A percentile compares a stretch with the other conserved stretches of the same genome.
Conservation (phyloP, 2,329 filamentous ascomycete genomes). For the Hortaea werneckii region DNA sequence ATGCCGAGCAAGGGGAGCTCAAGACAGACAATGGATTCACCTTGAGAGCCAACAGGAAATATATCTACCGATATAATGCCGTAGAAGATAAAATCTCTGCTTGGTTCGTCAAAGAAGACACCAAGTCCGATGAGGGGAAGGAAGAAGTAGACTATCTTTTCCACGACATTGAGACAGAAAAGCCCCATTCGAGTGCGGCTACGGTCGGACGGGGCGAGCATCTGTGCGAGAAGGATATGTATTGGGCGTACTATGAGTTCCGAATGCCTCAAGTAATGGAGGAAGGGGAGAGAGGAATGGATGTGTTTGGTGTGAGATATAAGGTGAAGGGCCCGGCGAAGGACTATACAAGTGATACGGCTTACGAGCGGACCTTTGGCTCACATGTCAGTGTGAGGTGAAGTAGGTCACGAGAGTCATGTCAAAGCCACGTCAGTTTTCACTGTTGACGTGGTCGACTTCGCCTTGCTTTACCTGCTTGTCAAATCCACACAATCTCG, state of each 20-base stretch:
- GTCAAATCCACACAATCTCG: too few species aligned
- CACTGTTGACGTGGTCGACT: too few species aligned
- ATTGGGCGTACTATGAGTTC: conserved; percentile 62
- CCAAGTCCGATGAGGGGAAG: conserved; percentile 30
- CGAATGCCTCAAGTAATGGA: conserved; percentile 22
- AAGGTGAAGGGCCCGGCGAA: conserved; percentile 29
- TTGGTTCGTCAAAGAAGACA: conserved; percentile 65
- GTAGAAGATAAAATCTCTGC: conserved; percentile 54
- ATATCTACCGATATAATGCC: conserved; percentile 63
- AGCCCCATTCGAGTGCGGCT: conserved; percentile 21
- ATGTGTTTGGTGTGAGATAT: conserved; percentile 27
- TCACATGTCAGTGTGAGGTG: conserved; percentile 1
- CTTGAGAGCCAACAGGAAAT: conserved; percentile 56
- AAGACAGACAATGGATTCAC: conserved; percentile 28
- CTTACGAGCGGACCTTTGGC: conserved; percentile 19
- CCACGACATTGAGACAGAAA: conserved; percentile 57
- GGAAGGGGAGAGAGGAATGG: conserved; percentile 14
- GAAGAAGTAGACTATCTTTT: conserved; percentile 60
- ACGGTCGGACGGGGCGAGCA: conserved; percentile 60
- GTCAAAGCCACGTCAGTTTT: too few species aligned
- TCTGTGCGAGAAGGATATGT: conserved; percentile 61
- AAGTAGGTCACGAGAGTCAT: not conserved
- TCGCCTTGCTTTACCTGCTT: too few species aligned
- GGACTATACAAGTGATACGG: conserved; percentile 29
- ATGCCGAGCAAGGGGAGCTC: conserved; percentile 26